Evolutionary conservation across 2,329 filamentous ascomycete genomes (phyloP).

Genomic region (Cladosporium sphaerospermum): DNA sequence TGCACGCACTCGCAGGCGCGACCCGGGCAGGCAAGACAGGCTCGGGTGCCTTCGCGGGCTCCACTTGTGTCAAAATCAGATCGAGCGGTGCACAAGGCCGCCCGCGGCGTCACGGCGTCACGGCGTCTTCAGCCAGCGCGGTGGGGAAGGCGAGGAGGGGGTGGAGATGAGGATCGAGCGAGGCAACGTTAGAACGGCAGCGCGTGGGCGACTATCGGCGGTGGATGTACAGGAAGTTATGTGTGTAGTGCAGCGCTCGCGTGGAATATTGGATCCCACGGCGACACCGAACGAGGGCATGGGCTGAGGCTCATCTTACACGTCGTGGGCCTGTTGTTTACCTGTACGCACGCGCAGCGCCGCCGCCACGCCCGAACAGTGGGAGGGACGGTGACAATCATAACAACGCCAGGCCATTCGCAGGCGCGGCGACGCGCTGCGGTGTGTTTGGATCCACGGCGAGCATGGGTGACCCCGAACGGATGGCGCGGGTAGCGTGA

Average conservation of each 20-base stretch:
- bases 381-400: neutral
- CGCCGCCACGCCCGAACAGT: neutral
- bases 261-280: neutral
- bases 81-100: neutral
- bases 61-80: conserved; percentile 9
- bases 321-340: neutral
- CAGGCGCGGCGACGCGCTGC: conserved; percentile 8
- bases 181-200: neutral
- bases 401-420: conserved; percentile 4
- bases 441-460: conserved; percentile 8
- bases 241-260: no score
- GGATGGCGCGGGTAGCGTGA: conserved; percentile 8
- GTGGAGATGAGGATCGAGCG: neutral
- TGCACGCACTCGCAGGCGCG: conserved; percentile 8
- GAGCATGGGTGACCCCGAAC: conserved; percentile 7
- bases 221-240: neutral
- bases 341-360: neutral
- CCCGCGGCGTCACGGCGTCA: neutral
- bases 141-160: conserved; percentile 7
- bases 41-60: conserved; percentile 4
- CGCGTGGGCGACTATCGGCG: neutral
- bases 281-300: conserved; percentile 1
- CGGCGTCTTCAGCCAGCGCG: conserved; percentile 6
- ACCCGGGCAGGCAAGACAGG: conserved; percentile 9
- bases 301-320: conserved; percentile 2